These are phyloP conservation scores for Penicillium sp. DNA, from an alignment of 2,329 filamentous ascomycete species.

Conservation along the genomic window DNA sequence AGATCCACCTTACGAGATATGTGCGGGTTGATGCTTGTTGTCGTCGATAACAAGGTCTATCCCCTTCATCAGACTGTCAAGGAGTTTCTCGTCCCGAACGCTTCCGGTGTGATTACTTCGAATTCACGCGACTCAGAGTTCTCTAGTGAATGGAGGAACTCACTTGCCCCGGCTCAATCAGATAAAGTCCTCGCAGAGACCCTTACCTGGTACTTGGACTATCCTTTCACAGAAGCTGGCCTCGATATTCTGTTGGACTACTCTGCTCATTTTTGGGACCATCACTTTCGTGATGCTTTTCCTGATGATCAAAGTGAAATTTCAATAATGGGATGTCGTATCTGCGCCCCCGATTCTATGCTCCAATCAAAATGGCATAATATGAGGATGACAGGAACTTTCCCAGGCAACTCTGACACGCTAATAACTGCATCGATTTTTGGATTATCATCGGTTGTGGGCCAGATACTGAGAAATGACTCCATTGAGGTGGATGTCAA, in stretches of 20 bases:
- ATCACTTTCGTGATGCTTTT: not conserved
- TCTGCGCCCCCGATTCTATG: not conserved
- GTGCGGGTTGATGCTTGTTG: conserved; percentile 7
- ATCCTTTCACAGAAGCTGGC: not conserved
- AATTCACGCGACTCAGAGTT: no score
- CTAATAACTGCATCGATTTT: not conserved
- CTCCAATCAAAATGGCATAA: not conserved
- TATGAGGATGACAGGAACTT: not conserved
- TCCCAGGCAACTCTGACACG: not conserved
- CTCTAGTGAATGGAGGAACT: not conserved
- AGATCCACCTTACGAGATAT: not conserved
- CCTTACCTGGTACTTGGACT: not conserved
- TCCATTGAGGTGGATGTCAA: no score
- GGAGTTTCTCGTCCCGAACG: conserved; percentile 20
- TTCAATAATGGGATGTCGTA: not conserved
- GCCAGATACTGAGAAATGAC: not conserved
- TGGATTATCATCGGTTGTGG: not conserved
- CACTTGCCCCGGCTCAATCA: not conserved
- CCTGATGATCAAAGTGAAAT: not conserved
- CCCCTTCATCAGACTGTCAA: conserved; percentile 29
- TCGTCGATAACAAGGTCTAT: conserved; percentile 14
- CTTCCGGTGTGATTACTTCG: not conserved
- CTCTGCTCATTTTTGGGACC: not conserved
- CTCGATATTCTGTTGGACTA: not conserved
- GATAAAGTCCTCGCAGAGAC: not conserved